phyloP scores from a whole-genome alignment of 345 rosid species.

The Bretschneidera sinensis region DNA sequence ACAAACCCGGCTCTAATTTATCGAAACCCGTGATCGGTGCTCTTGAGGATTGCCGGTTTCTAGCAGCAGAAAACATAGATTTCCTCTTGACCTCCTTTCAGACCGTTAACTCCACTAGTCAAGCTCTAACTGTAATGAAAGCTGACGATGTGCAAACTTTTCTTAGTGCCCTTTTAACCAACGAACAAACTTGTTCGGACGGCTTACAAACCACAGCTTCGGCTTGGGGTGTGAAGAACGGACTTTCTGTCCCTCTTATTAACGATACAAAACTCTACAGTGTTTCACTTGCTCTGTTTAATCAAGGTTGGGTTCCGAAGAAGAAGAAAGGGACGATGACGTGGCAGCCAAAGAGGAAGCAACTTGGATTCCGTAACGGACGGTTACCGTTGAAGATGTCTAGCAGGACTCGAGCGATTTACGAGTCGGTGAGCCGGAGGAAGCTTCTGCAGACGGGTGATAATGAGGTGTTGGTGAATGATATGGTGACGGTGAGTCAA shows the following conservation, averaged over 20 bases:
- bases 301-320: conserved; percentile 74
- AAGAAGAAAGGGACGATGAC: conserved; percentile 21
- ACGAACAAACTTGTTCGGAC: conserved; percentile 71
- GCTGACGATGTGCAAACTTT: conserved; percentile 73
- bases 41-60: conserved; percentile 61
- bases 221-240: conserved; percentile 47
- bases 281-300: conserved; percentile 66
- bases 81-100: conserved; percentile 43
- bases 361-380: conserved; percentile 39
- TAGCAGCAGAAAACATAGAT: conserved; percentile 54
- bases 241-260: conserved; percentile 42
- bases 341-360: conserved; percentile 31
- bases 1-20: conserved; percentile 29
- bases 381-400: conserved; percentile 58
- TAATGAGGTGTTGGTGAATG: conserved; percentile 35
- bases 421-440: conserved; percentile 53
- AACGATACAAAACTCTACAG: conserved; percentile 75
- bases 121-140: conserved; percentile 28
- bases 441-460: conserved; percentile 39
- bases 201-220: conserved; percentile 49
- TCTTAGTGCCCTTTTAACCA: conserved; percentile 73
- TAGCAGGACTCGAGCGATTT: conserved; percentile 34
- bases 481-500: conserved; percentile 58
- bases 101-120: conserved; percentile 34
- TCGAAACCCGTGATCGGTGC: conserved; percentile 49